Evolutionary conservation across 306 rosid genomes (phyloP), one percentile per base, ranked within the genome.

Genomic region (Fragaria iinumae): DNA sequence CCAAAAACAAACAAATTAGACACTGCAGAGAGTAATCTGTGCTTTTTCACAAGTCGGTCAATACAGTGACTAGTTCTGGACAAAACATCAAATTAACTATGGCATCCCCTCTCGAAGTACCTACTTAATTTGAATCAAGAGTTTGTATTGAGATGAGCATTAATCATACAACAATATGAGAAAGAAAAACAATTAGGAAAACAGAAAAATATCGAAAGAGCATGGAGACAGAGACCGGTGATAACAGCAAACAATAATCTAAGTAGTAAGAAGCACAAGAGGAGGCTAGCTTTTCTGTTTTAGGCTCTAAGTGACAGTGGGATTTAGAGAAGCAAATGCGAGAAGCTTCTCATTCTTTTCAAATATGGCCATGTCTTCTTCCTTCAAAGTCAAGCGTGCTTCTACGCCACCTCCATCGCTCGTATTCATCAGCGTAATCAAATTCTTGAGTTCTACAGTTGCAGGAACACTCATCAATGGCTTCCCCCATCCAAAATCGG

Each of bases 321-420:
- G 82, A 73, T 66, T 73, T 55, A 72, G 2, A 50, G 74, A 53
- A 38, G 82, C 78, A 29, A 52, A 79, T 5, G 57, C 69, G 29
- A 64, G 77, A 36, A 79, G 47, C 20, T 73, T 74, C 14, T 76
- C 5, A 9, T 72, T 67, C 12, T 23, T 55, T 77, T 81, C 78
- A 47, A 66, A 38, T 17, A 50, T 43, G 25, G 29, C 67, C 78
- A 79, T 73, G 8, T 66, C 82, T 39, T 65, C 68, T 25, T 72
- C 73, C 13, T 27, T 43, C 5, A 73, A 20, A 17, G 38, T 41
- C 39, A 79, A 29, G 17, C 32, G 66, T 1, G 67, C 77, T 73
- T 73, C 87, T 0, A 84, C 77, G 18, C 84, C 87, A 5, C 66
- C 53, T 1, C 80, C 82, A 49, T 72, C 73, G 53, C 59, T 80